Evolutionary conservation across 768 basidiomycete species (phyloP), one percentile per base, ranked within the genome.

Genomic region (Crepidotus variabilis): DNA sequence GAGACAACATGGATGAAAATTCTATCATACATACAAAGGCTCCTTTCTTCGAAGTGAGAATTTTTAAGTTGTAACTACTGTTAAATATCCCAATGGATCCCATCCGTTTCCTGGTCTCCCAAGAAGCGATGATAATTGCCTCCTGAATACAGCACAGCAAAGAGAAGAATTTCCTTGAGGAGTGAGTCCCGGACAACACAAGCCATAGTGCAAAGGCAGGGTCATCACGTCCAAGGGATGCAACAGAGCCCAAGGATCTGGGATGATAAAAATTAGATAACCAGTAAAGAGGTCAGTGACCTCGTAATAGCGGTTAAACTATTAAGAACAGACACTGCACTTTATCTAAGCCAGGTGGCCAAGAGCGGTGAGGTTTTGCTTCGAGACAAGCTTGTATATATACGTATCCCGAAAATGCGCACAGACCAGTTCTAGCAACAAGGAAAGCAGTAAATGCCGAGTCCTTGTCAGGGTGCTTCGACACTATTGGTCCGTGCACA

Each of bases 281-380:
- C 79, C 79, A 81, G 67, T 66, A 63, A 79, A 78, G 74, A 72
- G 71, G 70, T 75, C 78, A 70, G 72, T 81, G 78, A 75, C 73
- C 67, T 69, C 75, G 79, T 81, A 79, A 80, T 79, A 81, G 79
- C 78, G 78, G 78, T 78, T 78, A 78, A 77, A 78, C 76, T 78
- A 78, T 78, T 78, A 84, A 86, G 84, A 86, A 86, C 85, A 87
- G 86, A 86, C 87, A 87, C 86, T 86, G 86, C 85, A 87, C 85
- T 86, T 87, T 84, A 86, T 86, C 85, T 86, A 86, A 87, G 85
- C 85, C 84, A 86, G 83, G 82, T 84, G 84, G 83, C 83, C 83
- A 20, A 84, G 83, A 84, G 83, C 83, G 83, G 83, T 83, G 71
- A 81, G 28, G 28, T 28, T 28, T 28, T 28, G 28, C n/a, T n/a